Evolutionary conservation across 2,329 filamentous ascomycete genomes (phyloP).

Genomic region (Zopfia rhizophila): DNA sequence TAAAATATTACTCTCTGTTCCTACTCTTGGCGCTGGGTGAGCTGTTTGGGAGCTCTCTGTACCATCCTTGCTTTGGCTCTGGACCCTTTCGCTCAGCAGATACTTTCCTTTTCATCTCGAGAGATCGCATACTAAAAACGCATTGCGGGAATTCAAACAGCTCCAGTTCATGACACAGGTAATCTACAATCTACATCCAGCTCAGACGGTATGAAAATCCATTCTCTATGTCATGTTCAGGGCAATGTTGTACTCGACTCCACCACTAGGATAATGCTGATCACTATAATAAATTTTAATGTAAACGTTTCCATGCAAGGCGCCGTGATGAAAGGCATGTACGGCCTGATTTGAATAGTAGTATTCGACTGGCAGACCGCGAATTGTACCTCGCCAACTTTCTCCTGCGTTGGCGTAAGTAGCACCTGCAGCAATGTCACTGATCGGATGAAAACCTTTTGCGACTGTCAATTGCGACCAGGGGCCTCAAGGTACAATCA

Average conservation of each 20-base stretch:
- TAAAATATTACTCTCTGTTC: not conserved
- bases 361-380: constrained; percentile 15
- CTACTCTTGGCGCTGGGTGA: constrained; percentile 10
- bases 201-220: no score
- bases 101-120: constrained; percentile 13
- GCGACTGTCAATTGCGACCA: constrained; percentile 2
- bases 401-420: constrained; percentile 17
- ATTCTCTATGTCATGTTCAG: no score
- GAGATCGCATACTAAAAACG: constrained; percentile 3
- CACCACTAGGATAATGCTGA: no score
- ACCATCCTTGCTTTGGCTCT: constrained; percentile 16
- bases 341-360: constrained; percentile 5
- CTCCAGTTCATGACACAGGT: constrained; percentile 12
- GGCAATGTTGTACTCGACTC: no score
- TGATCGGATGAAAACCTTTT: not conserved
- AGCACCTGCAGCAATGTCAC: constrained; percentile 15
- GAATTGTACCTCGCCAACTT: constrained; percentile 19
- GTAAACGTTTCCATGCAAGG: constrained; percentile 7
- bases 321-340: constrained; percentile 11
- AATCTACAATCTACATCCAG: no score
- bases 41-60: constrained; percentile 14
- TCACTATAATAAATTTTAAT: not conserved
- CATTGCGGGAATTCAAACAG: constrained; percentile 5
- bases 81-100: constrained; percentile 23
- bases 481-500: not conserved